Base-by-base conservation (phyloP, 176 grass and related monocot genomes). In the Zoysia pacifica region DNA sequence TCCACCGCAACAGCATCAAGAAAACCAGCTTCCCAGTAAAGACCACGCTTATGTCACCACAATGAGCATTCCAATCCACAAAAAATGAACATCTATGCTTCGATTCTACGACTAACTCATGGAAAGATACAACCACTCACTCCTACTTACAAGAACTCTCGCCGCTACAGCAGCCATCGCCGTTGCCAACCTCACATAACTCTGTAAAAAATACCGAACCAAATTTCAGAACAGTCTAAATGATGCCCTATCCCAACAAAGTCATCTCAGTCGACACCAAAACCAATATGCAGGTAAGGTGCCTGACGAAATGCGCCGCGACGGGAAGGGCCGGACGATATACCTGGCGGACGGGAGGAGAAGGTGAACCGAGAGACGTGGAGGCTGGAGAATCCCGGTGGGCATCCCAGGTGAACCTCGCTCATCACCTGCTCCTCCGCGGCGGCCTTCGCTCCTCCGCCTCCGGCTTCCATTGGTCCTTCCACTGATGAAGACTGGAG, bases 371-470 rank as follows among this genome's bases (percentile, higher is more conserved):
- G 87, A 62, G 94, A 92, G 78, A 90, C 9, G 39, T 78, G 85
- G 73, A 82, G 85, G 5, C 89, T 90, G 18, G 78, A 65, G 51
- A 83, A 80, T 12, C 79, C 39, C 1, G 92, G 87, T 39, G 92
- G 91, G 83, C 95, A 94, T 1, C 91, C 91, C 9, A 97, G 85
- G 75, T 97, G 92, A 66, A 97, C 80, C 83, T 97, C 95, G 76
- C 90, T 97, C 95, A 97, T 97, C 88, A 94, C 85, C 83, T 93
- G 83, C 62, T 93, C 90, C 62, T 86, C 87, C 11, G 72, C 79
- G 47, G 16, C 70, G 15, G 9, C 56, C 28, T 81, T 88, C 37
- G 54, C 85, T 0, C 66, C 43, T 59, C 67, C 53, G 39, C 16
- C 44, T 3, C 28, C 67, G 77, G 55, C 59, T 38, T 88, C 86